Evolutionary conservation across 2,329 filamentous ascomycete species (phyloP).

Genomic region (Diaporthe capsici): DNA sequence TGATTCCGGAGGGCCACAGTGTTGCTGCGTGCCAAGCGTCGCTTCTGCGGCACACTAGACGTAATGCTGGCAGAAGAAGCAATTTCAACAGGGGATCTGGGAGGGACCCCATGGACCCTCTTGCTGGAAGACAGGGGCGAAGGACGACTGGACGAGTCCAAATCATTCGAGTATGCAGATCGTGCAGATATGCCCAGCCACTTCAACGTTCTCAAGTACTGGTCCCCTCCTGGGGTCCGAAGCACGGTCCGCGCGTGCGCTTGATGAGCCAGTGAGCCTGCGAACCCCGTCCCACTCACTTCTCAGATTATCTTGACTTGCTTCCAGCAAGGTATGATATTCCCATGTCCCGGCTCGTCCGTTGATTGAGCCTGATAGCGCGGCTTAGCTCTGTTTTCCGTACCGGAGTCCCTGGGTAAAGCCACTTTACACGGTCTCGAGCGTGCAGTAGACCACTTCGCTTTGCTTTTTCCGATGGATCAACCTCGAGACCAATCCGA

Average conservation of each 20-base stretch:
- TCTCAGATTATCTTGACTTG: background rate
- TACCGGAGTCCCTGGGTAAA: background rate
- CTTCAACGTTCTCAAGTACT: background rate
- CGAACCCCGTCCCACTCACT: background rate
- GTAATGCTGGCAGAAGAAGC: conserved; percentile 11
- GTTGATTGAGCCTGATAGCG: background rate
- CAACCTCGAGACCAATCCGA: background rate
- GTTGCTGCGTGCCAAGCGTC: background rate
- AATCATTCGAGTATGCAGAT: conserved; percentile 12
- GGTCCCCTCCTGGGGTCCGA: background rate
- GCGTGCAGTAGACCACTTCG: background rate
- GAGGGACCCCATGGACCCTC: background rate
- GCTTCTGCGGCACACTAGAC: background rate
- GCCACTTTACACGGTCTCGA: background rate
- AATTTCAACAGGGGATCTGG: background rate
- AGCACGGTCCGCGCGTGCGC: conserved; percentile 7
- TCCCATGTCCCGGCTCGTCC: background rate
- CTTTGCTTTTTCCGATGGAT: conserved; percentile 15
- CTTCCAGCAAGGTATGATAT: background rate
- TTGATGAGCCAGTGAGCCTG: background rate
- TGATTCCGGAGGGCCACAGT: background rate
- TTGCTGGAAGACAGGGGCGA: background rate
- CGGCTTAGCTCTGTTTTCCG: background rate
- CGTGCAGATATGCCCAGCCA: background rate
- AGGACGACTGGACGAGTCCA: background rate